Base-by-base conservation (phyloP, 2,329 filamentous ascomycete genomes). In the Lasiodiplodia citricola region DNA sequence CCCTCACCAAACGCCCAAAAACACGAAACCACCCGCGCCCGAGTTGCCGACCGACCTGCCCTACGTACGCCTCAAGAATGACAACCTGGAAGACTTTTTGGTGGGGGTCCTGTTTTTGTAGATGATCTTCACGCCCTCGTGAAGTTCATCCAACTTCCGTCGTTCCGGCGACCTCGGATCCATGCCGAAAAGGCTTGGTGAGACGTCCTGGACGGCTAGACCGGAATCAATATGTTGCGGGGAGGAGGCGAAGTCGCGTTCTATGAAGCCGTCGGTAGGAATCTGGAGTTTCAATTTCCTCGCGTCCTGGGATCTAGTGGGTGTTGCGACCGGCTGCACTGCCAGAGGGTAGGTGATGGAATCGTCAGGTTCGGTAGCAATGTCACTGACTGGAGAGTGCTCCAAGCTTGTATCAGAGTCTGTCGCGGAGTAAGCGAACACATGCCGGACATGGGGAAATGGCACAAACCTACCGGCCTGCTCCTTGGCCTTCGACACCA, bases 71-170 rank as follows among this genome's bases (percentile, higher is more conserved):
- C 5, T 62, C 16, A 62, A 21, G 28, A 64, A 38, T 3, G 47
- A 64, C 10, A 35, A 52, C 31, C 47, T 51, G 2, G 18, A 35
- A 13, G 60, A 25, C 13, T 21, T 16, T 28, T 52, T 64, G n/a
- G 25, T 7, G 7, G 60, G 10, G 23, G 60, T 11, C 18, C n/a
- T 47, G 11, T n/a, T 28, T 13, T 64, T 64, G 47, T 52, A 64
- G n/a, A 64, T 10, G 31, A 52, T 52, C 28, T 23, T 52, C 47
- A 64, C 60, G 11, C 60, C 60, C 14, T 52, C 14, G 13, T n/a
- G 47, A 25, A 64, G 60, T 31, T 64, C 60, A 38, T 64, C 60
- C 31, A 52, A 21, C 31, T 37, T 38, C 31, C 60, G 60, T 11
- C 60, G 44, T 7, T 64, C 60, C 3, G 58, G 58, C 10, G 58